Evolutionary conservation across 805 yeast genomes (phyloP).

Genomic region (Pachysolen tannophilus): DNA sequence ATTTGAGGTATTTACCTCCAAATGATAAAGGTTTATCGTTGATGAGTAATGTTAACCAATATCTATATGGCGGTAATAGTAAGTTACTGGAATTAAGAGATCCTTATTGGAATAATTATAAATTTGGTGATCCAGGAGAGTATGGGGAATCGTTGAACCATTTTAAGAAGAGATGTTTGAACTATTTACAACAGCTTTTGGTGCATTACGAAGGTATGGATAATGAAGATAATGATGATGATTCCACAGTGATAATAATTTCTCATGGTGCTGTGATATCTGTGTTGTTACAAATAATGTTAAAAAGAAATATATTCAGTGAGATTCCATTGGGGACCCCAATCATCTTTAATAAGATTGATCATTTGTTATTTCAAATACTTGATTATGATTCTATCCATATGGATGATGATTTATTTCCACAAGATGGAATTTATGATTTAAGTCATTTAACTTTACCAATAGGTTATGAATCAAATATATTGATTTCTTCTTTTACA

Average conservation of each 20-base stretch:
- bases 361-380: constrained; percentile 7
- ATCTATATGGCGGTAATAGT: constrained; percentile 20
- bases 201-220: constrained; percentile 22
- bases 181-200: constrained; percentile 24
- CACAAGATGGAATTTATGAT: constrained; percentile 2
- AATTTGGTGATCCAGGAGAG: constrained; percentile 34
- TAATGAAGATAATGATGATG: constrained; percentile 22
- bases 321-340: constrained; percentile 32
- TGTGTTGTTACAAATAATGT: constrained; percentile 27
- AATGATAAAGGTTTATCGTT: constrained; percentile 36
- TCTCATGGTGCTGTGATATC: constrained; percentile 38
- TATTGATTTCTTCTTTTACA: constrained; percentile 7
- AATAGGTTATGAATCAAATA: constrained; percentile 5
- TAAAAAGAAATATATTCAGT: constrained; percentile 28
- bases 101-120: constrained; percentile 24
- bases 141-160: constrained; percentile 31
- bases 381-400: background rate
- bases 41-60: constrained; percentile 29
- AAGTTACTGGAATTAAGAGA: constrained; percentile 19
- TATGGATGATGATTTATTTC: background rate
- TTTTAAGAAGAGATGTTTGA: constrained; percentile 27
- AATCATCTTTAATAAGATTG: constrained; percentile 9
- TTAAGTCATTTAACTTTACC: constrained; percentile 5
- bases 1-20: constrained; percentile 32
- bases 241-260: constrained; percentile 25